Percentiles rank a stretch among this genome's conserved stretches.
Evolutionary conservation across 176 grass and related monocot species (phyloP).

Genomic region (Hordeum marinum): DNA sequence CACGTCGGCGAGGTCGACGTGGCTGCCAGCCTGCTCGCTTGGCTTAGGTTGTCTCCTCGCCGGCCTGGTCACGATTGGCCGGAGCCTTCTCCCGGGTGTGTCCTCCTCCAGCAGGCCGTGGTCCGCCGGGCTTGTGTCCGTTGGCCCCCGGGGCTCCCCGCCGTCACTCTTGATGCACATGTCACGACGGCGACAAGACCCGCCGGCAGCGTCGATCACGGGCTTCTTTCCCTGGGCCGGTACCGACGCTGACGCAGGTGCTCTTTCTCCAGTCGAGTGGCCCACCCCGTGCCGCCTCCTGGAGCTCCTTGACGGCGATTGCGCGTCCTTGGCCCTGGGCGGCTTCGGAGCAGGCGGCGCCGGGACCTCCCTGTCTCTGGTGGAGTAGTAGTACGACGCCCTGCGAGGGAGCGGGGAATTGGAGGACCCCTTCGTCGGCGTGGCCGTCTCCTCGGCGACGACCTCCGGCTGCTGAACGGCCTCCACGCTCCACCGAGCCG

Average conservation of each 20-base stretch:
- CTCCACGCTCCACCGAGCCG: background rate
- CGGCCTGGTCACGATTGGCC: constrained; percentile 48
- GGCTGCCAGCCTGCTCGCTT: background rate
- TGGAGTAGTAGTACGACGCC: constrained; percentile 69
- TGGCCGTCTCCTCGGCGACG: background rate
- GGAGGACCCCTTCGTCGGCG: background rate
- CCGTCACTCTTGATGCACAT: constrained; percentile 13
- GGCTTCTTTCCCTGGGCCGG: background rate
- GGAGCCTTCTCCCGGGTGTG: constrained; percentile 20
- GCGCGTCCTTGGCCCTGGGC: constrained; percentile 13
- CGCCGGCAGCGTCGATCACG: background rate
- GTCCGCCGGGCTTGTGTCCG: background rate
- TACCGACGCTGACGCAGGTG: background rate
- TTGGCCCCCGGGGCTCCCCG: background rate
- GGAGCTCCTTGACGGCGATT: constrained; percentile 23
- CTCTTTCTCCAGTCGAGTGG: background rate
- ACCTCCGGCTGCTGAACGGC: background rate
- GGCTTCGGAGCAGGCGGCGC: background rate
- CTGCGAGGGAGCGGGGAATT: constrained; percentile 32
- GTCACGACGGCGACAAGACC: constrained; percentile 1
- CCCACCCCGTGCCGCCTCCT: constrained; percentile 29
- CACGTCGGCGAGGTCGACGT: background rate
- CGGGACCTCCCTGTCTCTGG: constrained; percentile 20
- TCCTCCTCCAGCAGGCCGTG: background rate
- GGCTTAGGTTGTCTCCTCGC: background rate